Evolutionary conservation across 2,329 filamentous ascomycete species (phyloP).

Genomic region (Claviceps sp.): DNA sequence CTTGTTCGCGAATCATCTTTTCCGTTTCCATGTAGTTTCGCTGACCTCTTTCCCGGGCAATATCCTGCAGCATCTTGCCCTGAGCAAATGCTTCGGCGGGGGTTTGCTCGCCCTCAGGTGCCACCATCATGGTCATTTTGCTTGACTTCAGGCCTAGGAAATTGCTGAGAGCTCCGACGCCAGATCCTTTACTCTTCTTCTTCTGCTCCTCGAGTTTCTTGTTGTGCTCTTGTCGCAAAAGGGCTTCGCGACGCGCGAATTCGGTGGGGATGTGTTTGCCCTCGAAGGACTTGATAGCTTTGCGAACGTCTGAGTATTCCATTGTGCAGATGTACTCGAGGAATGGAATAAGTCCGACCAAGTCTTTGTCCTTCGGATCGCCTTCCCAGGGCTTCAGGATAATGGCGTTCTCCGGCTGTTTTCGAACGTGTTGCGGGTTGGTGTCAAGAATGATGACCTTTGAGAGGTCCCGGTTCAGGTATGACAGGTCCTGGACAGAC

Average conservation of each 20-base stretch:
- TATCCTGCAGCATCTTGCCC: conserved; percentile 94
- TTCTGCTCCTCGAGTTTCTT: conserved; percentile 60
- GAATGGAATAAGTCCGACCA: conserved; percentile 87
- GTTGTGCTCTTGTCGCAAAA: conserved; percentile 73
- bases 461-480: conserved; percentile 87
- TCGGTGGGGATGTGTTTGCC: conserved; percentile 81
- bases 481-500: conserved; percentile 67
- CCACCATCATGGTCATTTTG: conserved; percentile 47
- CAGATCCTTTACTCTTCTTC: conserved; percentile 43
- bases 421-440: conserved; percentile 64
- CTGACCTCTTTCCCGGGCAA: conserved; percentile 82
- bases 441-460: conserved; percentile 95
- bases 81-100: conserved; percentile 68
- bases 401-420: conserved; percentile 95
- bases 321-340: conserved; percentile 94
- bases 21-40: conserved; percentile 82
- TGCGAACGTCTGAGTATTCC: conserved; percentile 77
- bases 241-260: conserved; percentile 77
- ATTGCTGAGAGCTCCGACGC: conserved; percentile 55
- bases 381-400: conserved; percentile 84
- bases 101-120: conserved; percentile 52
- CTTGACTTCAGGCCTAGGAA: conserved; percentile 66
- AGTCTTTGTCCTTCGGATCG: conserved; percentile 66
- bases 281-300: conserved; percentile 76
- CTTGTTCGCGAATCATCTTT: conserved; percentile 82